These are phyloP conservation scores for Eucalyptus camaldulensis DNA, from an alignment of 345 rosid genomes.

Conservation along the genomic window DNA sequence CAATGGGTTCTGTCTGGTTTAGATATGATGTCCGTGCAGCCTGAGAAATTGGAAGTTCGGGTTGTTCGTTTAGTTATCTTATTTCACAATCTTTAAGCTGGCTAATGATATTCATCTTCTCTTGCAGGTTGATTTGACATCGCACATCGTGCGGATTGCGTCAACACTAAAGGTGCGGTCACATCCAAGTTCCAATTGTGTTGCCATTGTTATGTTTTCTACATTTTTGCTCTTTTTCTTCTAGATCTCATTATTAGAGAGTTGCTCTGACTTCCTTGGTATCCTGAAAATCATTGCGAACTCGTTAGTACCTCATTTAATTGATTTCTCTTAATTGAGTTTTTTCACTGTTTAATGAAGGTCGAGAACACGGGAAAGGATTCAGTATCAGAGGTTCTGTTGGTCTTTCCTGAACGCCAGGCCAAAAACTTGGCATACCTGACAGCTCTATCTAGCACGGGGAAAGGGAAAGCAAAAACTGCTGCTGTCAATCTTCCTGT, in stretches of 20 bases:
- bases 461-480: conserved; percentile 61
- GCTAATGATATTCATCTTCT: background rate
- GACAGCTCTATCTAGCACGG: conserved; percentile 31
- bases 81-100: background rate
- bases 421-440: conserved; percentile 58
- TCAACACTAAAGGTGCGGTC: conserved; percentile 59
- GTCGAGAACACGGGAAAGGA: conserved; percentile 61
- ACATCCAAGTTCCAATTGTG: background rate
- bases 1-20: accelerated
- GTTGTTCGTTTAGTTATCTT: too few species aligned
- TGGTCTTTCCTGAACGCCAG: conserved; percentile 66
- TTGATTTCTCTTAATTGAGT: background rate
- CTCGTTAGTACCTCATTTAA: background rate
- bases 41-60: background rate
- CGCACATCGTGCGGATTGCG: conserved; percentile 62
- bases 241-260: background rate
- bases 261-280: background rate
- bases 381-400: conserved; percentile 51
- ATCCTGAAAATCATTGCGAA: background rate
- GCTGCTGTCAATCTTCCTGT: conserved; percentile 32
- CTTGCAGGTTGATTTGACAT: conserved; percentile 74
- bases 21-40: background rate
- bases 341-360: conserved; percentile 11
- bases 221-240: background rate
- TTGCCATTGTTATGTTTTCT: background rate